phyloP scores from a whole-genome alignment of 257 asterid species.

The Solanum chiquidenum region DNA sequence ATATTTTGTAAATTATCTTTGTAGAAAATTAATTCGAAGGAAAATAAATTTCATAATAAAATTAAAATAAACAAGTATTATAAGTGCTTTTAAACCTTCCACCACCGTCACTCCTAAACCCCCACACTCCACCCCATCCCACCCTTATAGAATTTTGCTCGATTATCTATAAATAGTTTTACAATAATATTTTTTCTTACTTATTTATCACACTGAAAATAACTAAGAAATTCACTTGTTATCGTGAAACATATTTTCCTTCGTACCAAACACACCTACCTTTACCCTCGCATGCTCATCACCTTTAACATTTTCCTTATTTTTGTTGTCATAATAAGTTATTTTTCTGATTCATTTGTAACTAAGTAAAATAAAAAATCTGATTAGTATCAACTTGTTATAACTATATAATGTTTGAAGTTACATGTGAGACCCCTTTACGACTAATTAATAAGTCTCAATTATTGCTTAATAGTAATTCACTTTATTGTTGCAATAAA shows the following conservation, averaged over 20 bases:
- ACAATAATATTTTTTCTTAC: neutral
- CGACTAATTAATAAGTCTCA: neutral
- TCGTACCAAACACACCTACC: neutral
- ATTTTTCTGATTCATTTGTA: neutral
- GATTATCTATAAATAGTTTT: neutral
- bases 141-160: neutral
- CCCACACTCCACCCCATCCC: neutral
- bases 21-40: neutral
- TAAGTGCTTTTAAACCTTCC: neutral
- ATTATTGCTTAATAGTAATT: neutral
- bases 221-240: neutral
- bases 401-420: neutral
- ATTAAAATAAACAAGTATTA: too few species aligned
- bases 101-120: neutral
- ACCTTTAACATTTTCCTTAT: neutral
- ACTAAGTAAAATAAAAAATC: neutral
- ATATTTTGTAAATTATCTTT: too few species aligned
- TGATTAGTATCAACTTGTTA: neutral
- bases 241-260: neutral
- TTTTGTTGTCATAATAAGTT: neutral
- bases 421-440: neutral
- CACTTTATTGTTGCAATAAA: neutral
- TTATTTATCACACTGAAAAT: neutral
- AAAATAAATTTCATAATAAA: too few species aligned
- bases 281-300: neutral